A percentile compares a stretch with the other conserved stretches of the same genome.
Evolutionary conservation across 352 stramenopile genomes (phyloP).

Genomic region (Phytophthora crassamura): DNA sequence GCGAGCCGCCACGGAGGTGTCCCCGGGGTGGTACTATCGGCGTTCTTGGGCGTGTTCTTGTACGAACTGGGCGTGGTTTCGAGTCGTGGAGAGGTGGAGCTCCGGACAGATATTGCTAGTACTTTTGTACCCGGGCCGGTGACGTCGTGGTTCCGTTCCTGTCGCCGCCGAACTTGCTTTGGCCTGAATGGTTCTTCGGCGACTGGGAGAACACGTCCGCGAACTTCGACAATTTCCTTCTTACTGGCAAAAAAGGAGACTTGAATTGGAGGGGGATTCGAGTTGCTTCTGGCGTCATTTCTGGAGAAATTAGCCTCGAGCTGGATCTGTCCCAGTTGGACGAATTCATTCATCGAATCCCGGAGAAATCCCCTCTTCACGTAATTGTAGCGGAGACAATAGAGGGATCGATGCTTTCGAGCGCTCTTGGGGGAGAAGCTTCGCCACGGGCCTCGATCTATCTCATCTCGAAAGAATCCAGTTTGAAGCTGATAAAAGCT

Average conservation of each 20-base stretch:
- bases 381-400: not conserved
- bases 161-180: slow-evolving; percentile 1
- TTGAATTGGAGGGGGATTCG: too few relatives aligned
- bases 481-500: too few relatives aligned
- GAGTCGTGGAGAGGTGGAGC: not conserved
- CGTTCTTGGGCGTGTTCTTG: not conserved
- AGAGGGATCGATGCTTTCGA: not conserved
- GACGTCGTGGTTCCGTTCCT: slow-evolving; percentile 3
- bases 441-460: too few relatives aligned
- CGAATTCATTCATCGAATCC: not conserved
- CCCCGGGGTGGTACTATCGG: not conserved
- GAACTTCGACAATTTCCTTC: not conserved
- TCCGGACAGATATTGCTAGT: not conserved
- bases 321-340: not conserved
- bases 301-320: not conserved
- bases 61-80: not conserved
- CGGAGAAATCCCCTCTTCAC: not conserved
- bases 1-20: not conserved
- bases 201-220: not conserved
- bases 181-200: slow-evolving; percentile 1
- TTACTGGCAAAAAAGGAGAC: not conserved
- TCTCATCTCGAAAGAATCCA: too few relatives aligned
- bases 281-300: not conserved
- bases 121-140: too few relatives aligned
- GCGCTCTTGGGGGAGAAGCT: too few relatives aligned